Base-by-base conservation (phyloP, 768 basidiomycete species). In the Calocybe cyanea region DNA sequence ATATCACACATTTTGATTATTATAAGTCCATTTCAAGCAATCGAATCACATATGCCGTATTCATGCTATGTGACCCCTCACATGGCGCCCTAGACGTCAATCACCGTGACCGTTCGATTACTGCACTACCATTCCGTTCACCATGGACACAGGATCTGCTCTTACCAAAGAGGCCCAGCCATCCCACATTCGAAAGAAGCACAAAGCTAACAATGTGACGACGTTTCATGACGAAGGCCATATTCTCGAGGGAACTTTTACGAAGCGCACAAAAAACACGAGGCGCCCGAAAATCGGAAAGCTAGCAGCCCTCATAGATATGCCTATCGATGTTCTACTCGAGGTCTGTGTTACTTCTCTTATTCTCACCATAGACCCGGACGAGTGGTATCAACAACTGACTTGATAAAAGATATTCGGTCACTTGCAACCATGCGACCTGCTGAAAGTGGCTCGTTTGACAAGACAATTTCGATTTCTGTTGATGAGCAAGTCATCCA, bases 401-500 rank as follows among this genome's bases (percentile, higher is more conserved):
- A 42, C 36, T 30, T n/a, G n/a, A n/a, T n/a, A n/a, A 38, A 46
- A 83, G 78, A 75, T 81, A 48, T 73, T 81, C 45, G 67, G 70
- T n/a, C 67, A 73, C 42, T 62, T 81, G 38, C 58, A 62, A 24
- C 77, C 80, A 1, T 53, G 67, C 28, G 80, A 81, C 55, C 56
- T 81, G 35, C 61, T 82, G 20, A 69, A 69, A 48, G 65, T 80
- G 33, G 57, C 78, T 4, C 70, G 79, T 37, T 75, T 68, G 21
- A 71, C 68, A 9, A 77, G 73, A 56, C 66, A 71, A 35, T 72
- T 80, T n/a, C 67, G 78, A 37, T 55, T 56, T 23, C 52, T 77
- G 17, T 67, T 81, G 28, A 67, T 79, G 64, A 65, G 68, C 44
- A 67, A 60, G 31, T 73, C 73, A 15, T 62, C 73, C 0, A 58